phyloP scores from a whole-genome alignment of 169 alveolate species.

The Plasmodium vinckei region DNA sequence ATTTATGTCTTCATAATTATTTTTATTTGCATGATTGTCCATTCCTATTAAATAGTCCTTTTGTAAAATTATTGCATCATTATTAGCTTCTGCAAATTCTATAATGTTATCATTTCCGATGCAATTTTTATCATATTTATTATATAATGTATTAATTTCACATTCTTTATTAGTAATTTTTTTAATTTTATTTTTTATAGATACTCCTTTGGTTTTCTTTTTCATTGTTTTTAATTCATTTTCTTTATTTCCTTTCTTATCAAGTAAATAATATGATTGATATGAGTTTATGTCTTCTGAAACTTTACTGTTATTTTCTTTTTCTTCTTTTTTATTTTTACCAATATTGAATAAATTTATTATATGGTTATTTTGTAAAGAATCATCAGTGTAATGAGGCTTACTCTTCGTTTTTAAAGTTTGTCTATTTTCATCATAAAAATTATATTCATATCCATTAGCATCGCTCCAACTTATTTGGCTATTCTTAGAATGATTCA shows the following conservation, averaged over 20 bases:
- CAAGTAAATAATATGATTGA: not conserved
- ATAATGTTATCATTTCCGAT: not conserved
- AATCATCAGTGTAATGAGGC: slow-evolving; percentile 30
- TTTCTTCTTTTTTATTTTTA: not conserved
- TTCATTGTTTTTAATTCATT: slow-evolving; percentile 10
- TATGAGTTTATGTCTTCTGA: slow-evolving; percentile 7
- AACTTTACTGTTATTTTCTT: not conserved
- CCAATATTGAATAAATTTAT: slow-evolving; percentile 20
- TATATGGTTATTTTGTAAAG: slow-evolving; percentile 5
- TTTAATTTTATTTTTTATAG: not conserved
- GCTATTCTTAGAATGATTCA: not conserved
- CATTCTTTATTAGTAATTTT: not conserved
- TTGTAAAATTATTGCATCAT: slow-evolving; percentile 1
- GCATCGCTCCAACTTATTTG: not conserved
- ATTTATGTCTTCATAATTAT: not conserved
- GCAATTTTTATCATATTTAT: not conserved
- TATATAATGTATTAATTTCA: slow-evolving; percentile 12
- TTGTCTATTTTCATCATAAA: slow-evolving; percentile 9
- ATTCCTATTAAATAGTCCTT: slow-evolving; percentile 23
- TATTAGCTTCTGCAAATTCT: not conserved
- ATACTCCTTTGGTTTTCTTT: not conserved
- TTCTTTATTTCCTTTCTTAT: not conserved
- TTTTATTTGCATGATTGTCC: slow-evolving; percentile 6
- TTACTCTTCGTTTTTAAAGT: slow-evolving; percentile 25
- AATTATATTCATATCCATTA: not conserved